These are phyloP conservation scores for Coniochaeta sp. DNA, from an alignment of 2,329 filamentous ascomycete genomes.

Conservation along the genomic window DNA sequence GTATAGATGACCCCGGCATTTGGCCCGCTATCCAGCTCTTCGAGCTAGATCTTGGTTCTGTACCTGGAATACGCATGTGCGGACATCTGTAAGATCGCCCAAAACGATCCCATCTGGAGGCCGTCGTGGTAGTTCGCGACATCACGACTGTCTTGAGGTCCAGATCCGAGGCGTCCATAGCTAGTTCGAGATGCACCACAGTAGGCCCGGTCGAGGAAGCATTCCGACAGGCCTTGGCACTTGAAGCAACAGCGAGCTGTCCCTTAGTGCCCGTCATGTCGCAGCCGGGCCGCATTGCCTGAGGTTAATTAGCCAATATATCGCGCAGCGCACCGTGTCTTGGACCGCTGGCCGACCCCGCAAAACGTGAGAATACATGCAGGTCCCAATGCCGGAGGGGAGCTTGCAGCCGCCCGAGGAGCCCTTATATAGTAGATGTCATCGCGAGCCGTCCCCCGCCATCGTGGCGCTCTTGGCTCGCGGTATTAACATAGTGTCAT, in stretches of 20 bases:
- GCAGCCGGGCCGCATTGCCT: not conserved
- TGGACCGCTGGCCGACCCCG: not conserved
- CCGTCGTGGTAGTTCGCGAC: not conserved
- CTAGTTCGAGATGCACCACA: not conserved
- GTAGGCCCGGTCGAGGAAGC: not conserved
- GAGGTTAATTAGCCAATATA: slow-evolving; percentile 1
- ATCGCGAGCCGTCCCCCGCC: not conserved
- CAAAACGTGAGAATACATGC: not conserved
- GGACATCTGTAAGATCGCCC: not conserved
- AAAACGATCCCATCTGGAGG: not conserved
- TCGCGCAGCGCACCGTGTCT: not conserved
- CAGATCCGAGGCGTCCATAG: not conserved
- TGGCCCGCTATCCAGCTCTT: not conserved
- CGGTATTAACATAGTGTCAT: not conserved
- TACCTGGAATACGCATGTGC: not conserved
- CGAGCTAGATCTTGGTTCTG: not conserved
- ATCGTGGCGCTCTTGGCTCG: not conserved
- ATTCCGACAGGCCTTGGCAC: not conserved
- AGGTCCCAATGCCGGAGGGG: not conserved
- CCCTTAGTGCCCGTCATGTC: not conserved
- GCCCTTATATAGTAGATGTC: not conserved
- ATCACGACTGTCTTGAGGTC: not conserved
- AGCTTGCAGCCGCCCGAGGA: not conserved
- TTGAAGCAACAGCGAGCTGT: not conserved
- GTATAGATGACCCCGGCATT: slow-evolving; percentile 1